Percentiles rank a stretch among this genome's conserved stretches.
These are phyloP conservation scores for Penicillium polonicum DNA, from an alignment of 2,329 filamentous ascomycete species.

Conservation along the genomic window DNA sequence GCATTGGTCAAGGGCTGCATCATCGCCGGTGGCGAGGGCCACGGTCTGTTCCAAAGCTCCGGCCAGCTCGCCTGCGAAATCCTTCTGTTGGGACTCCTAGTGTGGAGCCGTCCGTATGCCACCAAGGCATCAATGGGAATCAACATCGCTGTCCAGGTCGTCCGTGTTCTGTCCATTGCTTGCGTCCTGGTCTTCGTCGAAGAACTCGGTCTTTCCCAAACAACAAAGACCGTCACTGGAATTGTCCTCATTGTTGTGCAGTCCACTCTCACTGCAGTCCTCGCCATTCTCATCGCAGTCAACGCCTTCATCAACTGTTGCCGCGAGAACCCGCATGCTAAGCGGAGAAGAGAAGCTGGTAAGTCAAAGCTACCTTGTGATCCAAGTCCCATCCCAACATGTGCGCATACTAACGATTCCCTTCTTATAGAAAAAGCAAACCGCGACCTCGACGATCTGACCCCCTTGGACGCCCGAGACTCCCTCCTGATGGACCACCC, in stretches of 20 bases:
- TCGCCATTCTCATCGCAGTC: conserved; percentile 84
- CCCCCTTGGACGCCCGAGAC: conserved; percentile 73
- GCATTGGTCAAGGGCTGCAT: conserved; percentile 85
- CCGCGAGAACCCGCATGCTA: conserved; percentile 86
- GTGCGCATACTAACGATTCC: conserved; percentile 14
- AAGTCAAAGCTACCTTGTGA: conserved; percentile 45
- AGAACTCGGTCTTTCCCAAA: conserved; percentile 83
- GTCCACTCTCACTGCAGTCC: conserved; percentile 73
- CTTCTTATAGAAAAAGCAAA: conserved; percentile 65
- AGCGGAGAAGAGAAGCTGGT: conserved; percentile 85
- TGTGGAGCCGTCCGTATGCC: conserved; percentile 85
- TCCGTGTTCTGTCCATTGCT: conserved; percentile 81
- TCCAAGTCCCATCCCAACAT: conserved; percentile 14
- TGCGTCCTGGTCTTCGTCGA: conserved; percentile 94
- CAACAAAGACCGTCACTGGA: conserved; percentile 90
- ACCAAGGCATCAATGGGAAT: conserved; percentile 86
- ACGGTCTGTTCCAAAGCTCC: conserved; percentile 77
- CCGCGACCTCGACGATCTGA: conserved; percentile 77
- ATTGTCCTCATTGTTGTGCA: conserved; percentile 93
- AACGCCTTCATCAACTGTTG: conserved; percentile 82
- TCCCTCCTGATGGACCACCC: conserved; percentile 67
- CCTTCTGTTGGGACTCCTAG: conserved; percentile 72
- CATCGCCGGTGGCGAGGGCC: conserved; percentile 79
- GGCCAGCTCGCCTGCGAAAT: conserved; percentile 79
- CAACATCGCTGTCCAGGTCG: conserved; percentile 86